Conservation (phyloP, 2,329 filamentous ascomycete genomes). For the Plectosphaerella plurivora region DNA sequence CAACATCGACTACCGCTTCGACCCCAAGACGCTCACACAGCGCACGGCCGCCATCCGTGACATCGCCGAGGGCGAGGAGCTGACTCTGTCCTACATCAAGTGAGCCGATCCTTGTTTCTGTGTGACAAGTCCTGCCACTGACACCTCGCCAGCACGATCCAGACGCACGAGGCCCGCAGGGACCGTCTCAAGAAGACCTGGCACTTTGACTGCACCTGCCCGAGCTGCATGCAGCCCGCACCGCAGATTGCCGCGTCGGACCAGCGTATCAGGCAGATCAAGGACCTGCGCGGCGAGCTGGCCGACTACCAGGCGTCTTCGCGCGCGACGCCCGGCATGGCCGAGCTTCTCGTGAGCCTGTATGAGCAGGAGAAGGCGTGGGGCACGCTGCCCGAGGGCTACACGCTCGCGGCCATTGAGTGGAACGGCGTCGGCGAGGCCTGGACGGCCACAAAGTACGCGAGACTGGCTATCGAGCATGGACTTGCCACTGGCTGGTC, state of each 20-base stretch:
- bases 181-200: conserved; percentile 25
- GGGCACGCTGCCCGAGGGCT: conserved; percentile 26
- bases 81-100: conserved; percentile 38
- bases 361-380: conserved; percentile 34
- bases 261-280: conserved; percentile 29
- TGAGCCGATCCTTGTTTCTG: conserved; percentile 9
- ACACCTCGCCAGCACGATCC: conserved; percentile 20
- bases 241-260: conserved; percentile 27
- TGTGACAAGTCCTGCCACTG: not conserved
- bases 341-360: conserved; percentile 31
- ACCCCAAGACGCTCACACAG: conserved; percentile 30
- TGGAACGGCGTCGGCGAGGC: conserved; percentile 32
- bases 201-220: conserved; percentile 36
- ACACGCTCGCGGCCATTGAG: conserved; percentile 31
- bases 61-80: conserved; percentile 36
- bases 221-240: conserved; percentile 25
- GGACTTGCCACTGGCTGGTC: conserved; percentile 17
- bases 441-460: conserved; percentile 32
- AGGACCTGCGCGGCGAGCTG: conserved; percentile 21
- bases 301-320: conserved; percentile 22
- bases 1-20: conserved; percentile 38
- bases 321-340: conserved; percentile 29
- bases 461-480: conserved; percentile 29
- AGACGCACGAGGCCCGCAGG: conserved; percentile 22
- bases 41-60: conserved; percentile 31